Conservation (phyloP, 2,329 filamentous ascomycete species). For the Fusarium piperis region DNA sequence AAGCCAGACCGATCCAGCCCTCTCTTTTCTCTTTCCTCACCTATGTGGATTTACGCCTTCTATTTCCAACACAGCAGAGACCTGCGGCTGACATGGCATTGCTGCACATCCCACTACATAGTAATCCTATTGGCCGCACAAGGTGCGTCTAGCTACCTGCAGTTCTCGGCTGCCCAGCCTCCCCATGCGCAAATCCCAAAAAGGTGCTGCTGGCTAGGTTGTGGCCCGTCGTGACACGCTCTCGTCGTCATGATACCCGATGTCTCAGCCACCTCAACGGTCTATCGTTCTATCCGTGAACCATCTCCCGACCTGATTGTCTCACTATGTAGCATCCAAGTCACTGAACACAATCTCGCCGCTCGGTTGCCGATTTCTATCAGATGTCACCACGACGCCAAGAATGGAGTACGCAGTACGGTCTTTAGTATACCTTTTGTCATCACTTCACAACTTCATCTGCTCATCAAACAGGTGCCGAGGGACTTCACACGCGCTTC, state of each 20-base stretch:
- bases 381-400: background rate
- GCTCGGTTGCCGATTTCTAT: background rate
- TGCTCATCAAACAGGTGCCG: background rate
- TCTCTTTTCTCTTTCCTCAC: constrained; percentile 1
- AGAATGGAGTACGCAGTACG: background rate
- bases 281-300: too few species aligned
- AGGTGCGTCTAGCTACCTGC: background rate
- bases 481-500: background rate
- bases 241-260: background rate
- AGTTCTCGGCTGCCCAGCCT: constrained; percentile 7
- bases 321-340: background rate
- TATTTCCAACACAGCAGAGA: background rate
- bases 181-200: background rate
- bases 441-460: background rate
- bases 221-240: background rate
- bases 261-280: background rate
- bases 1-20: background rate
- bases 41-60: background rate
- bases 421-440: background rate
- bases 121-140: background rate
- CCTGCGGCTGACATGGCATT: background rate
- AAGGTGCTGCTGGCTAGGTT: background rate
- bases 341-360: background rate
- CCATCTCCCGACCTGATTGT: background rate
- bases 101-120: background rate